Percentiles rank a stretch among this genome's conserved stretches.
phyloP scores from a whole-genome alignment of 1,284 basidiomycete species.

The Melampsora americana region DNA sequence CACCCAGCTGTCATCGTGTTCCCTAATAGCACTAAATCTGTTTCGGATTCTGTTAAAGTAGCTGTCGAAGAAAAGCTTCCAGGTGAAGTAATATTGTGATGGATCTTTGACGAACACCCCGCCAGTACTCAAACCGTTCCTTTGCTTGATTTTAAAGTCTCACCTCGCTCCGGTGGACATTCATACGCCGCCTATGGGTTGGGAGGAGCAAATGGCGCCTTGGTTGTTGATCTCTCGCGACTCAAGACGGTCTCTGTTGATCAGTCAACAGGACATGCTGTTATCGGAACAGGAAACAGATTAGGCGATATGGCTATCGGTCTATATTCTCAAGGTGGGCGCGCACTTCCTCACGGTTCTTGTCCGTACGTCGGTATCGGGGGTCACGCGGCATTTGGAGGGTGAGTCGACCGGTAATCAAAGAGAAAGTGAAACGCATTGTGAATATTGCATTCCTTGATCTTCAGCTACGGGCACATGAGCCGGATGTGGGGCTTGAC shows the following conservation, averaged over 20 bases:
- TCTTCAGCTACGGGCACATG: slow-evolving; percentile 49
- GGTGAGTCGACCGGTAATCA: neutral
- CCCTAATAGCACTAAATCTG: slow-evolving; percentile 3
- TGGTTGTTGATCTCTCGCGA: slow-evolving; percentile 26
- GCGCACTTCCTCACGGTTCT: slow-evolving; percentile 53
- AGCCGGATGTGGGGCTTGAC: slow-evolving; percentile 53
- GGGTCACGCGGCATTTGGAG: slow-evolving; percentile 52
- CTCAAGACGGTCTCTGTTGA: slow-evolving; percentile 13
- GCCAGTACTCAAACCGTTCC: no score
- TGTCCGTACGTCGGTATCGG: slow-evolving; percentile 54
- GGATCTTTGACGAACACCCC: no score
- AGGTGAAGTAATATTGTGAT: neutral
- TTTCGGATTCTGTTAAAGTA: slow-evolving; percentile 18
- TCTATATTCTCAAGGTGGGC: slow-evolving; percentile 50
- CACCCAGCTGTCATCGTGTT: slow-evolving; percentile 26
- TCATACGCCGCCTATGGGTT: slow-evolving; percentile 36
- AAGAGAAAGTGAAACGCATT: neutral
- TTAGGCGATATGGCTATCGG: slow-evolving; percentile 54
- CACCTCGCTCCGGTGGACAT: slow-evolving; percentile 33
- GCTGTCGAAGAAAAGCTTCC: no score
- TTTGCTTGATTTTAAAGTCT: neutral
- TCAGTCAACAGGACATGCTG: slow-evolving; percentile 46
- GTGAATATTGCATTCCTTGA: neutral
- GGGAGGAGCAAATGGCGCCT: slow-evolving; percentile 8
- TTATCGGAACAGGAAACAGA: slow-evolving; percentile 51